These are phyloP conservation scores for Dendryphion nanum DNA, from an alignment of 2,329 filamentous ascomycete species.

Conservation along the genomic window DNA sequence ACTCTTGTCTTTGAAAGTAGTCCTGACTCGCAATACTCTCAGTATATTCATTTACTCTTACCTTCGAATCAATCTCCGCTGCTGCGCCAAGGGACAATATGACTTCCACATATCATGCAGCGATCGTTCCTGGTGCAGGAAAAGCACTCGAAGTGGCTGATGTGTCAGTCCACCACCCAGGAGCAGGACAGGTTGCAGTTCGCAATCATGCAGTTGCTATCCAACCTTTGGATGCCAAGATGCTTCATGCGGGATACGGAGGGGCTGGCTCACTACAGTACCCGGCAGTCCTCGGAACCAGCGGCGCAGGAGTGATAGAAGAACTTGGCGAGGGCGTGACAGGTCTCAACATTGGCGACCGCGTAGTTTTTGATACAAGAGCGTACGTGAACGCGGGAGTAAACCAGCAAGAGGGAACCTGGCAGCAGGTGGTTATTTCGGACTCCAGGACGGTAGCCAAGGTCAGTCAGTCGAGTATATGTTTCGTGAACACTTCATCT, in stretches of 20 bases:
- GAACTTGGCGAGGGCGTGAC: slow-evolving; percentile 46
- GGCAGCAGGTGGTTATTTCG: slow-evolving; percentile 21
- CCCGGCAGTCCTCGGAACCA: slow-evolving; percentile 18
- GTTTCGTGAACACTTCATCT: slow-evolving; percentile 1
- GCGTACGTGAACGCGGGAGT: slow-evolving; percentile 16
- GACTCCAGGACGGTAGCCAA: slow-evolving; percentile 19
- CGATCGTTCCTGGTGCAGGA: slow-evolving; percentile 10
- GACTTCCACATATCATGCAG: slow-evolving; percentile 13
- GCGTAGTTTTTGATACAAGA: slow-evolving; percentile 34
- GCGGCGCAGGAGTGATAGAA: slow-evolving; percentile 42
- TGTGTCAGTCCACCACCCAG: slow-evolving; percentile 9
- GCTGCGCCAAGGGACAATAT: too few relatives aligned
- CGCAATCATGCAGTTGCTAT: slow-evolving; percentile 21
- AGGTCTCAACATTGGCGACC: slow-evolving; percentile 43
- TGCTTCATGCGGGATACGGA: slow-evolving; percentile 21
- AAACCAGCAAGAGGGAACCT: slow-evolving; percentile 21
- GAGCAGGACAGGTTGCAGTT: slow-evolving; percentile 17
- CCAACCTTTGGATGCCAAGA: slow-evolving; percentile 25
- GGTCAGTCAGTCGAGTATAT: slow-evolving; percentile 8
- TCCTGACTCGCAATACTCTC: too few relatives aligned
- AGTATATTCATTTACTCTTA: too few relatives aligned
- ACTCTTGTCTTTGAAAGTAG: too few relatives aligned
- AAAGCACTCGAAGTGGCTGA: slow-evolving; percentile 11
- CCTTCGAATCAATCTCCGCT: too few relatives aligned
- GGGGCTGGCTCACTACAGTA: slow-evolving; percentile 15